Conservation (phyloP, 257 asterid genomes). For the Eustoma russellianum region DNA sequence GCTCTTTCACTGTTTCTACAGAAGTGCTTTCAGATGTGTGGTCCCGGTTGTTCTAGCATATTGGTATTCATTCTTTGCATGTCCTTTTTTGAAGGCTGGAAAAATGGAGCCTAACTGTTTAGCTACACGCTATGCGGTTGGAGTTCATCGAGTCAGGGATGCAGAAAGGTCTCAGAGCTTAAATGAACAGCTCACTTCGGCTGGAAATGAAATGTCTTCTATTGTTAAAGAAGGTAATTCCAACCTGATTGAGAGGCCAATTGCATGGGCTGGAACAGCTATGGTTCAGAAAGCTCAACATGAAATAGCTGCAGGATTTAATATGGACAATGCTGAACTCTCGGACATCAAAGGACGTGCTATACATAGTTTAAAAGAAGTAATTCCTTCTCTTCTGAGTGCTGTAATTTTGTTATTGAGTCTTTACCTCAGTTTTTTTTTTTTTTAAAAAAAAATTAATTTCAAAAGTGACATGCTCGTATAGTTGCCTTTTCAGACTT, state of each 20-base stretch:
- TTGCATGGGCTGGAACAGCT: constrained; percentile 97
- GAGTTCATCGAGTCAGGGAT: constrained; percentile 83
- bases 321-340: constrained; percentile 62
- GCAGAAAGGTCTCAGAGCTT: constrained; percentile 96
- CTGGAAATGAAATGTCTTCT: constrained; percentile 98
- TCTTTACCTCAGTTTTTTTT: neutral
- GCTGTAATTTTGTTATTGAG: neutral
- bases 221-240: constrained; percentile 89
- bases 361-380: constrained; percentile 84
- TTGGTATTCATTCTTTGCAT: constrained; percentile 3
- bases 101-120: constrained; percentile 94
- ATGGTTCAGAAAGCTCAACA: constrained; percentile 91
- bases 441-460: too few relatives aligned
- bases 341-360: constrained; percentile 81
- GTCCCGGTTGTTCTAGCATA: neutral
- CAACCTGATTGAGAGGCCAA: constrained; percentile 53
- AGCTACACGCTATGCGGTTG: constrained; percentile 88
- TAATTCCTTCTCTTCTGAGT: constrained; percentile 8
- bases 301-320: constrained; percentile 88
- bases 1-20: too few relatives aligned
- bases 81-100: constrained; percentile 61
- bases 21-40: neutral
- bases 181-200: constrained; percentile 91
- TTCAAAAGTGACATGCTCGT: neutral
- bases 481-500: neutral